phyloP scores from a whole-genome alignment of 352 stramenopile genomes.

The Globisporangium nunn region DNA sequence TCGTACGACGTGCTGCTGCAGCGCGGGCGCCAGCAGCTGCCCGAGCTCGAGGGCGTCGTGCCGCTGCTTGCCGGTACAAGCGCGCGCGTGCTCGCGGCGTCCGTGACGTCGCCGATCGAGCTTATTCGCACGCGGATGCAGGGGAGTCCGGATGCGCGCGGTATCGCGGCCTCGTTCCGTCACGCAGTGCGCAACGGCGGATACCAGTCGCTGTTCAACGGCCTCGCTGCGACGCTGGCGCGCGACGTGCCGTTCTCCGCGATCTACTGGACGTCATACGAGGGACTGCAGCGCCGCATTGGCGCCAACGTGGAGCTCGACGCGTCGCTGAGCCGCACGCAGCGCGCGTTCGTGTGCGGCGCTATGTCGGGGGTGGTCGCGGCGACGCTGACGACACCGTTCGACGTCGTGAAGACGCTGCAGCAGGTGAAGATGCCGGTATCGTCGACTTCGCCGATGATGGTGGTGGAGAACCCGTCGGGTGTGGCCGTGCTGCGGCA shows the following conservation, averaged over 20 bases:
- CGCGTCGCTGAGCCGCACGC: slow-evolving; percentile 22
- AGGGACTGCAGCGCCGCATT: slow-evolving; percentile 53
- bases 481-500: slow-evolving; percentile 35
- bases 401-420: slow-evolving; percentile 95
- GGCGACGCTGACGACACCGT: slow-evolving; percentile 89
- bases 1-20: slow-evolving; percentile 88
- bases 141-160: slow-evolving; percentile 16
- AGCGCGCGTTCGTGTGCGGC: slow-evolving; percentile 84
- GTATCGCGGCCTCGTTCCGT: slow-evolving; percentile 41
- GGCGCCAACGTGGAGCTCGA: slow-evolving; percentile 11
- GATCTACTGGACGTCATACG: slow-evolving; percentile 93
- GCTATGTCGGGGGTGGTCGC: slow-evolving; percentile 83
- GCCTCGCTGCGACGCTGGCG: slow-evolving; percentile 87
- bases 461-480: slow-evolving; percentile 25
- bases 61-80: slow-evolving; percentile 62
- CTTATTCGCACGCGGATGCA: slow-evolving; percentile 87
- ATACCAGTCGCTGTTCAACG: slow-evolving; percentile 76
- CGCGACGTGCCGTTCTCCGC: slow-evolving; percentile 94
- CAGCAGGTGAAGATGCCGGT: slow-evolving; percentile 53
- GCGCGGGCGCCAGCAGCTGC: slow-evolving; percentile 28
- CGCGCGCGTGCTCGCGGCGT: slow-evolving; percentile 66
- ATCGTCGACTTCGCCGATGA: slow-evolving; percentile 4
- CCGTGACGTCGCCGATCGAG: slow-evolving; percentile 83
- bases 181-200: slow-evolving; percentile 58
- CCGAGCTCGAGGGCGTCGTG: slow-evolving; percentile 29